Conservation (phyloP, 805 yeast species). For the Schwanniomyces occidentalis region DNA sequence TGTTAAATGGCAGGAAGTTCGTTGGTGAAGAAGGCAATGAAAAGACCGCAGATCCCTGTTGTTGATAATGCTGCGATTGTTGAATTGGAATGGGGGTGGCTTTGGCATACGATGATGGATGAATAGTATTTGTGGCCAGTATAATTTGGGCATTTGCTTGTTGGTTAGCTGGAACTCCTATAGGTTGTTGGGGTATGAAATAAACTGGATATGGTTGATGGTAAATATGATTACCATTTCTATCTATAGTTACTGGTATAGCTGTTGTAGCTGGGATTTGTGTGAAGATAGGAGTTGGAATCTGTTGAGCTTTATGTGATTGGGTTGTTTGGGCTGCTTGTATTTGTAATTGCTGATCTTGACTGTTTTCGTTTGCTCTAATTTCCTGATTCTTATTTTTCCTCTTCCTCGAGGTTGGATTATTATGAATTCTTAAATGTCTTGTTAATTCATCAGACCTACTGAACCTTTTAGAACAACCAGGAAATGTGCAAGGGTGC, state of each 20-base stretch:
- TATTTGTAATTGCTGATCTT: slow-evolving; percentile 1
- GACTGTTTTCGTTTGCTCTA: slow-evolving; percentile 27
- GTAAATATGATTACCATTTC: slow-evolving; percentile 31
- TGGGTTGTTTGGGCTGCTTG: neutral
- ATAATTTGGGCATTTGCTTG: slow-evolving; percentile 19
- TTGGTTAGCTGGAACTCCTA: slow-evolving; percentile 2
- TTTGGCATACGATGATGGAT: slow-evolving; percentile 11
- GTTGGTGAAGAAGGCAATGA: slow-evolving; percentile 34
- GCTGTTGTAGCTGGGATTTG: slow-evolving; percentile 8
- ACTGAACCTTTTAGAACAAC: slow-evolving; percentile 66
- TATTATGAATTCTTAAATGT: slow-evolving; percentile 70
- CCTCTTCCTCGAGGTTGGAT: slow-evolving; percentile 66
- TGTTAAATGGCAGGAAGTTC: slow-evolving; percentile 7
- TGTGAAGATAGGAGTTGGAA: slow-evolving; percentile 12
- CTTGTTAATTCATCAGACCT: slow-evolving; percentile 75
- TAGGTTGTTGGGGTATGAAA: slow-evolving; percentile 24
- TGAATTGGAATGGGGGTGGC: slow-evolving; percentile 8
- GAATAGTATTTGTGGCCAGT: slow-evolving; percentile 12
- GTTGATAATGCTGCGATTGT: slow-evolving; percentile 11
- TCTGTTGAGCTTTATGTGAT: neutral
- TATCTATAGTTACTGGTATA: slow-evolving; percentile 14
- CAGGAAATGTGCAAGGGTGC: slow-evolving; percentile 71
- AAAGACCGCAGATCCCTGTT: slow-evolving; percentile 23
- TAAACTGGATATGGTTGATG: slow-evolving; percentile 39
- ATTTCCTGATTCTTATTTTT: slow-evolving; percentile 33